Base-by-base conservation (phyloP, 2,329 filamentous ascomycete species). In the Malbranchea zuffiana region DNA sequence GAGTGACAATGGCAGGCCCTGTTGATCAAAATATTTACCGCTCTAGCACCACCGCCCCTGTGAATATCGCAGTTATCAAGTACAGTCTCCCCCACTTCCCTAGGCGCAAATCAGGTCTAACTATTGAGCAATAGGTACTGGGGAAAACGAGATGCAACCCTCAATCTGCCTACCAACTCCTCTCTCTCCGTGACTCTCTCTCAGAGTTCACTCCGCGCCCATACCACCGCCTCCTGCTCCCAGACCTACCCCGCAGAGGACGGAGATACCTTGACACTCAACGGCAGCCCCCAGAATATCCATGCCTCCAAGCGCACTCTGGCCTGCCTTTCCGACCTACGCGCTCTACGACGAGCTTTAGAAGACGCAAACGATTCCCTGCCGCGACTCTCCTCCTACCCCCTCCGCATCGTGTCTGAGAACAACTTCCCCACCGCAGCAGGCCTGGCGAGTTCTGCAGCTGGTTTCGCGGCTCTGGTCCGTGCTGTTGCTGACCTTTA, bases 391-490 rank as follows among this genome's bases (percentile, higher is more conserved):
- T 82, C 85, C 7, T 57, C 69, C 35, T 69, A 82, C 52, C 77
- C 82, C 21, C 75, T 98, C 44, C 82, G 80, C 50, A 80, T 98
- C 47, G 86, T 95, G 39, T 90, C 83, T 40, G 82, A 90, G 67
- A 98, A 98, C 73, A 98, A 98, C 72, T 98, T 98, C 72, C 90
- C 90, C 45, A 98, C 90, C 2, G 90, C 90, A 17, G 90, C 90
- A 3, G 90, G 90, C 5, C 77, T 98, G 18, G 74, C 74, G 26
- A 71, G 68, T 47, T 69, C 67, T 15, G 75, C 74, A n/a, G 74
- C 75, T n/a, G 75, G 75, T 16, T 76, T 79, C 48, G 75, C 75
- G 23, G 74, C 75, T 8, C 63, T 78, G 1, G 72, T 96, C 13
- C 75, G 86, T 41, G 87, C 63, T 12, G 84, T 98, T 50, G 90